Evolutionary conservation across 106 monocot genomes (phyloP).

Genomic region (Acorus calamus): DNA sequence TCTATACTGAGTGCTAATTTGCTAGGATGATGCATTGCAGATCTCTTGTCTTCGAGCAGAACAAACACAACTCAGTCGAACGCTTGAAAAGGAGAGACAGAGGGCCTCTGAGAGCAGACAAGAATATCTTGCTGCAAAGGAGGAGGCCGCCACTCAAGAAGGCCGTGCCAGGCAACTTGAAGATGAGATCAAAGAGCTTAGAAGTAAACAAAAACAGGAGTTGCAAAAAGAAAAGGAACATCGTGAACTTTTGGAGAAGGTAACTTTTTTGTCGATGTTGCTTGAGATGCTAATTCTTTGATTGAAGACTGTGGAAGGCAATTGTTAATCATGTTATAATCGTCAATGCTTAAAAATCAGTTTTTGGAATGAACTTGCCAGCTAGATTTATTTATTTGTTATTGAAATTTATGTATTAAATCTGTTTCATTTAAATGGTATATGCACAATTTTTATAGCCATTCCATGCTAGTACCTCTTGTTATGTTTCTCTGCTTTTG

Average conservation of each 20-base stretch:
- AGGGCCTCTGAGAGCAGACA: conserved; percentile 93
- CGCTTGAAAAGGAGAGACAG: conserved; percentile 93
- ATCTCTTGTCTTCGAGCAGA: conserved; percentile 88
- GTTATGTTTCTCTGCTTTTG: too few relatives aligned
- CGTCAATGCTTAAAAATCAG: too few relatives aligned
- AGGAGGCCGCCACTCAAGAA: conserved; percentile 96
- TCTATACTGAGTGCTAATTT: background rate
- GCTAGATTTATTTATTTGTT: too few relatives aligned
- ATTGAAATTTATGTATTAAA: too few relatives aligned
- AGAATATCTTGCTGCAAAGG: conserved; percentile 76
- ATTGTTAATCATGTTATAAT: too few relatives aligned
- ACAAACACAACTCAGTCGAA: conserved; percentile 76
- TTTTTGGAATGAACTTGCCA: too few relatives aligned
- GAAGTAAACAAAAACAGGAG: conserved; percentile 61
- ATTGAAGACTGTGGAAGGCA: too few relatives aligned
- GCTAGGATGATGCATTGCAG: conserved; percentile 24
- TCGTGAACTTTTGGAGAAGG: conserved; percentile 87
- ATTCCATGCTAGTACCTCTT: too few relatives aligned
- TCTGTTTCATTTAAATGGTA: too few relatives aligned
- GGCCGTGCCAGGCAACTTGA: conserved; percentile 88
- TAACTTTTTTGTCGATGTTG: conserved; percentile 2
- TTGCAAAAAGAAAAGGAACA: conserved; percentile 52
- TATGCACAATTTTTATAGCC: too few relatives aligned
- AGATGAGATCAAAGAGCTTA: conserved; percentile 79
- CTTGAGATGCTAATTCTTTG: too few relatives aligned